Conservation (phyloP, 495 filamentous ascomycete genomes). For the Beverwykella pulmonaria region DNA sequence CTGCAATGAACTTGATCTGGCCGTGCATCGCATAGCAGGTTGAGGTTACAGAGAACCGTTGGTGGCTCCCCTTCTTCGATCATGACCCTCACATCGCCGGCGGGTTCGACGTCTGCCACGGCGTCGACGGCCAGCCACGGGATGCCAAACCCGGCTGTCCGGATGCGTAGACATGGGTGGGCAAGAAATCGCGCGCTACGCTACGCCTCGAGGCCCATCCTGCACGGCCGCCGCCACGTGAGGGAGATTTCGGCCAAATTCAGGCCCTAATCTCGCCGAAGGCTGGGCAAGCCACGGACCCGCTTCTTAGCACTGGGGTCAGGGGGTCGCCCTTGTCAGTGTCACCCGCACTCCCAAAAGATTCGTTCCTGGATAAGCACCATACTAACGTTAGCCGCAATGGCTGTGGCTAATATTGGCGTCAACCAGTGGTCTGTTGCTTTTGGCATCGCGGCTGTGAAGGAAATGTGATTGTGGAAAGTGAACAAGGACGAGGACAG, state of each 20-base stretch:
- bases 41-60: too few relatives aligned
- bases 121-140: background rate
- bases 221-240: conserved; percentile 26
- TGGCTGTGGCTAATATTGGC: conserved; percentile 11
- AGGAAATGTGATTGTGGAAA: too few relatives aligned
- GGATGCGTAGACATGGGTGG: conserved; percentile 6
- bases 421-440: too few relatives aligned
- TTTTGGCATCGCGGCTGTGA: too few relatives aligned
- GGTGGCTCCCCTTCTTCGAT: too few relatives aligned
- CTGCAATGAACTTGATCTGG: background rate
- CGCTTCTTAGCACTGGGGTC: conserved; percentile 18
- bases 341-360: conserved; percentile 14
- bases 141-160: conserved; percentile 28
- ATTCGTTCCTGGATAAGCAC: background rate
- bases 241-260: conserved; percentile 25
- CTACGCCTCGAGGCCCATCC: conserved; percentile 14
- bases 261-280: conserved; percentile 25
- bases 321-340: conserved; percentile 26
- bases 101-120: background rate
- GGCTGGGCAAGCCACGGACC: conserved; percentile 11
- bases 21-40: too few relatives aligned
- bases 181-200: background rate
- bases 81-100: background rate
- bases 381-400: conserved; percentile 4
- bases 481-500: too few relatives aligned